Base-by-base conservation (phyloP, 305 asterid genomes). In the Fraxinus albicans region DNA sequence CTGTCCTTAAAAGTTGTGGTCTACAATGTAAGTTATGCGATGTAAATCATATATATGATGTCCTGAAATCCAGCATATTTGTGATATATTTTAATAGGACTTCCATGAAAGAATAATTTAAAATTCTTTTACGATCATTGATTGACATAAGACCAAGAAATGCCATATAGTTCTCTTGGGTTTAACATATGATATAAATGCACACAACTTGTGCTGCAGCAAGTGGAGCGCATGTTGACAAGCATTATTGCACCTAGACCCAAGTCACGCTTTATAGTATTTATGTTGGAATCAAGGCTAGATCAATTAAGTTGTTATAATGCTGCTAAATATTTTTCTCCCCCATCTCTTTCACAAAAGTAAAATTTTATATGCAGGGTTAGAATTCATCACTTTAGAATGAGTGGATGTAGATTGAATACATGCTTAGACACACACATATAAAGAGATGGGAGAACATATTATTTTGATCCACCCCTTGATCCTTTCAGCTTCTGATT, bases 201-300 rank as follows among this genome's bases (percentile, higher is more conserved):
- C 73, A 9, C 35, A 25, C 35, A 27, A 65, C 73, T 65, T 27
- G 35, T 29, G 38, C 21, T 70, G 76, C 76, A 29, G 76, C 76
- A 6, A 29, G 19, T 31, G 42, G 42, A 70, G 40, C 34, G 2
- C 23, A 70, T 42, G 15, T 12, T 33, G 40, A 70, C 40, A 70
- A 70, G 42, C 12, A 33, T 70, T 70, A 1, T 70, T 70, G 19
- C 4, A 33, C 40, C 40, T 70, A 70, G 76, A 29, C 76, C 42
- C 17, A 29, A 70, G 25, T 70, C 42, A 31, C 9, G 40, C 23
- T 69, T 42, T 44, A 42, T 23, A 38, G 27, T 58, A 73, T 40
- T 80, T 40, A 55, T 79, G 36, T 75, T 50, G 79, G 27, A 77
- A 31, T 83, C 80, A 53, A 65, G 35, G 47, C 65, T 53, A 44